Evolutionary conservation across 208 protist species (phyloP), one percentile per base, ranked within the genome.

Genomic region (Acanthamoeba divionensis): DNA sequence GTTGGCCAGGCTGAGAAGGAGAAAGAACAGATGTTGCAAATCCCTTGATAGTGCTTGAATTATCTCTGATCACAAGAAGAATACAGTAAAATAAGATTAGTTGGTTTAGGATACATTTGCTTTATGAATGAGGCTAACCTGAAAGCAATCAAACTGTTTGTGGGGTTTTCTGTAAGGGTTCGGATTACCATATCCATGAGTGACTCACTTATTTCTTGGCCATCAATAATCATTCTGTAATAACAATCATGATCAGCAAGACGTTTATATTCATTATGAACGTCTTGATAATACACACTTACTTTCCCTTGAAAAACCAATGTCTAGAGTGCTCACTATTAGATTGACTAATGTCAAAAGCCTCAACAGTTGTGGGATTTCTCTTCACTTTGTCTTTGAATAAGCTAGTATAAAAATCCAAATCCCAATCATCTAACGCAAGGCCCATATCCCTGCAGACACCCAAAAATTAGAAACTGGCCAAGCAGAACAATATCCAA

Each of bases 241-340:
- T 9, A 31, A 36, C 54, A 12, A 26, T 21, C 24, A 79, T 79
- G n/a, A 24, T 79, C 1, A 33, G n/a, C 9, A 85, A n/a, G 44
- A 85, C 5, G 36, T 41, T 41, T 6, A 41, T 6, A 5, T 41
- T 41, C 36, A 41, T 41, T 41, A 41, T 5, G 5, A 41, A n/a
- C n/a, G n/a, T n/a, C n/a, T n/a, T n/a, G n/a, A 63, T 47, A 38
- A 82, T 10, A 15, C 1, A 47, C 21, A 31, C 75, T n/a, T 55
- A 71, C 80, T 63, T 91, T 9, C 95, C 95, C 55, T 92, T 90
- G 90, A 96, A 96, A 88, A 95, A 96, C 95, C 95, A 96, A 83
- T 96, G 95, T 36, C 95, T 73, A 38, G 92, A 95, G 67, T 96
- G 95, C 80, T 96, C 95, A 47, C 91, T 95, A 86, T 96, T 96